Evolutionary conservation across 805 yeast species (phyloP), one percentile per base, ranked within the genome.

Genomic region (Yamadazyma sp.): DNA sequence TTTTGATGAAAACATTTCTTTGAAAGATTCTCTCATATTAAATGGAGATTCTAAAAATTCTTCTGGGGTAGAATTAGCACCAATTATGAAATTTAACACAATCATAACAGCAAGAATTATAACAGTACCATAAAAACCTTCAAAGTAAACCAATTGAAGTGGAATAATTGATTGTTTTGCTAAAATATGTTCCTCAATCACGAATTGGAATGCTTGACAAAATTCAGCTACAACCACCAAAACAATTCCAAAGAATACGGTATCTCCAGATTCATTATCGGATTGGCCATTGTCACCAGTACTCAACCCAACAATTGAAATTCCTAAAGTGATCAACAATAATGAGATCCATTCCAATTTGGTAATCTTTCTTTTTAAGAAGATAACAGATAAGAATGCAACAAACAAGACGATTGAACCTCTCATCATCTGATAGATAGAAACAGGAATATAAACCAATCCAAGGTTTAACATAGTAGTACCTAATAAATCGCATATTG

Each of bases 371-470:
- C 76, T 69, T 30, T 71, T 63, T 43, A 85, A 69, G 49, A 83
- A 82, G 1, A 80, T 18, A 24, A 80, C 80, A 15, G 86, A 78
- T 50, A 83, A 70, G 11, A 78, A 56, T 1, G 89, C 94, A 16
- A 84, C 94, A 59, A 82, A 83, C 27, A 85, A 58, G 27, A 85
- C 85, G 27, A 83, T 62, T 0, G 87, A 75, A 2, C 94, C 93
- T 44, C 94, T 65, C n/a, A 83, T 79, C 94, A 85, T 85, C 55
- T 85, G 94, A 56, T 83, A 85, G 32, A 84, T 73, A 1, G 88
- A 81, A 7, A 84, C 93, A 0, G 93, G 91, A 1, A 80, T 78
- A 56, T 78, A 79, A 16, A 82, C 55, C 41, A 85, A 65, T 0
- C 93, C 93, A n/a, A 83, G 54, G 48, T 84, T 81, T 78, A 84